Evolutionary conservation across 176 grass and related monocot genomes (phyloP), one percentile per base, ranked within the genome.

Genomic region (Carex myosuroides): DNA sequence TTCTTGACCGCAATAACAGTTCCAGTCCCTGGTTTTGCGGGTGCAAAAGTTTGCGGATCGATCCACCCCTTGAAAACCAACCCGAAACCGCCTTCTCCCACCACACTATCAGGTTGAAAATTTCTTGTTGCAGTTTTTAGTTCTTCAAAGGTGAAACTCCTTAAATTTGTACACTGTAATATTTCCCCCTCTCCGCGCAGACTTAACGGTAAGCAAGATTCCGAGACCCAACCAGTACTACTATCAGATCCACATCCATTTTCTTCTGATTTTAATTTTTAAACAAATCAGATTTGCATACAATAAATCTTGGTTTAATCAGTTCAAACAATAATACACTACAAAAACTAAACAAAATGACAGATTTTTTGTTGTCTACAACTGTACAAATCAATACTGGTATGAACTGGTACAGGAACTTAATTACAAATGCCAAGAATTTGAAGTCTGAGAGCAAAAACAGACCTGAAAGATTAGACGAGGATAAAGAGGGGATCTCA

Each of bases 1-100:
- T 80, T 92, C 76, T 90, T 90, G 16, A 92, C 41, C 2, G 91
- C 91, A 61, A 92, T 88, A 65, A 90, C 85, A 84, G 87, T 85
- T 71, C 85, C 91, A 60, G 4, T 90, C 41, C 88, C 88, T 3
- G 88, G 88, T 35, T 69, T 92, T 73, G 88, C 78, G 65, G 91
- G 88, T 60, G 82, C 79, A 60, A 90, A 88, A 68, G 88, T 92
- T 80, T 88, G 82, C 10, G 85, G 87, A 81, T 92, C 91, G 32
- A 92, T 85, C 88, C 91, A 93, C 41, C 91, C 91, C 85, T 93
- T 93, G 58, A 77, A 93, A 52, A 93, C 91, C 82, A 69, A 84
- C 18, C 91, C 91, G n/a, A 93, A 93, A 68, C 91, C 91, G 59
- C 88, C 91, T 93, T 93, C 91, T 8, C 91, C 91, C 55, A 93